Percentiles rank a stretch among this genome's conserved stretches.
Conservation (phyloP, 805 yeast genomes). For the Wickerhamiella vanderwaltii region DNA sequence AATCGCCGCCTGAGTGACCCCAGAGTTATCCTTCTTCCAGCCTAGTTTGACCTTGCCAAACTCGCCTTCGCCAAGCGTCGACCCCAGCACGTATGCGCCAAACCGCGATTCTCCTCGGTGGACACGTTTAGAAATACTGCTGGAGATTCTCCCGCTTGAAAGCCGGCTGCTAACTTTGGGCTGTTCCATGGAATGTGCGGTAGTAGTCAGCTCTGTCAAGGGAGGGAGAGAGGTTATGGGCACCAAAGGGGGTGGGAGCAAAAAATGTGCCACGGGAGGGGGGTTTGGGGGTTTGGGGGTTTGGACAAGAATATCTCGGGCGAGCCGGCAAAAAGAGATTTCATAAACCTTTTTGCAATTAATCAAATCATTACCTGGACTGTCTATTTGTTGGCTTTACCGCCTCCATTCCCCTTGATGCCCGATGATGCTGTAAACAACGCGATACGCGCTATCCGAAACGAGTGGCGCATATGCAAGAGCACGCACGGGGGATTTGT, state of each 20-base stretch:
- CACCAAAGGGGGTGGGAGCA: too few species aligned
- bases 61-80: conserved; percentile 95
- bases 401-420: too few species aligned
- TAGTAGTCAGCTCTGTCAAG: conserved; percentile 2
- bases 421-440: too few species aligned
- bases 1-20: conserved; percentile 68
- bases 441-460: conserved; percentile 7
- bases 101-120: conserved; percentile 39
- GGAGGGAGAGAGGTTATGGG: neutral
- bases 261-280: too few species aligned
- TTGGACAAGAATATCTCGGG: too few species aligned
- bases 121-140: conserved; percentile 21
- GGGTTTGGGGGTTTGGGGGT: too few species aligned
- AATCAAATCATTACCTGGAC: too few species aligned
- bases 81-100: conserved; percentile 82
- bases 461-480: too few species aligned
- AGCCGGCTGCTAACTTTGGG: conserved; percentile 22
- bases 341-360: too few species aligned
- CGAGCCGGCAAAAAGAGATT: too few species aligned
- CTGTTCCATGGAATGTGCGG: conserved; percentile 15
- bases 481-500: too few species aligned
- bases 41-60: conserved; percentile 96
- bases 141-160: conserved; percentile 22
- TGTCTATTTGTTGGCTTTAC: too few species aligned
- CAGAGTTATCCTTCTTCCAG: conserved; percentile 71